Base-by-base conservation (phyloP, 768 basidiomycete genomes). In the Boletus rex-veris region DNA sequence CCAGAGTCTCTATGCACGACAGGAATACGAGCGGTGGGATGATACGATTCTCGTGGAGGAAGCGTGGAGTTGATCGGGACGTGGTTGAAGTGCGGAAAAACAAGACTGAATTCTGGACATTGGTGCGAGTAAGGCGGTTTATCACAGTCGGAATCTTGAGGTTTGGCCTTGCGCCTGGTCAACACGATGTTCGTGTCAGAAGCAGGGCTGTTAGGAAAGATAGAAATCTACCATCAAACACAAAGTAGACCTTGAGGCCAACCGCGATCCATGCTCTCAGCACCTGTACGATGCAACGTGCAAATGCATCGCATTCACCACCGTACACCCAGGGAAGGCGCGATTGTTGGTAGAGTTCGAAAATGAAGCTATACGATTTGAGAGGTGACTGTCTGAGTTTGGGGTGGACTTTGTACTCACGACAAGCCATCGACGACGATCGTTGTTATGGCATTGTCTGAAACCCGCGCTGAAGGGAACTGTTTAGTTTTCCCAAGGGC, bases 381-480 rank as follows among this genome's bases (percentile, higher is more conserved):
- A 44, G 52, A 57, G 39, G 50, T 10, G 26, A 33, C 11, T 14
- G 14, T 54, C 46, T 44, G 35, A 38, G 53, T 52, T 48, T 41
- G 24, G 21, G 28, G 38, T 45, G 39, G 21, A 38, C 30, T 5
- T 41, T 45, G 2, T 42, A 84, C 90, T 84, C 68, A 92, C 90
- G 90, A 91, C 88, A 86, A 90, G 42, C 82, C 90, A 72, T 93
- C 90, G 46, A 92, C 80, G 9, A 93, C 85, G 54, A 91, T 73
- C 31, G 80, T 74, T 18, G 77, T 74, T 45, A 56, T 48, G 40
- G 52, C 33, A 11, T 63, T 49, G 6, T 41, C 54, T 31, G 57
- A 58, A 47, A 38, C 18, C 21, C 3, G 10, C 2, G 19, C 19
- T 18, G 35, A 31, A 45, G 54, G 59, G 16, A 79, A 68, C n/a